Base-by-base conservation (phyloP, 352 stramenopile genomes). In the Pythium myriotylum region DNA sequence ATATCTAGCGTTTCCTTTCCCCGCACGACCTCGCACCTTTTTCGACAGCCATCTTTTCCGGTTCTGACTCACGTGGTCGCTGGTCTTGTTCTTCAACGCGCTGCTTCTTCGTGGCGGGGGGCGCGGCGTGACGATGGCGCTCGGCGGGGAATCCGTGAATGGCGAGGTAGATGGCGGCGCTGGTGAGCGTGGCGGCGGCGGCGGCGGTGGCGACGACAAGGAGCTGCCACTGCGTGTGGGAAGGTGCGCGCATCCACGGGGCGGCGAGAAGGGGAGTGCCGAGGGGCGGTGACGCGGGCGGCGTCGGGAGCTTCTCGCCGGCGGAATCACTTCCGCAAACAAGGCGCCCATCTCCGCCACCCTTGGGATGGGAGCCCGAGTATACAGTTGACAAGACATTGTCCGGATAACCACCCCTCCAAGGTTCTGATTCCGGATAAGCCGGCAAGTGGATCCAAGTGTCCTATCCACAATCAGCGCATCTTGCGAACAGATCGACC, bases 141-240 rank as follows among this genome's bases (percentile, higher is more conserved):
- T 59, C 48, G 35, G 32, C 24, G 2, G 50, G 46, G 24, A 60
- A 37, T 41, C 49, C 48, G 51, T 50, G 17, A 41, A 82, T 62
- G 27, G 84, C 60, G 27, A 87, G 43, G 20, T 85, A 55, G 61
- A 92, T 59, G 32, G 66, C 84, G 39, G 72, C 72, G 46, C 65
- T 77, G 8, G 83, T 90, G 67, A 92, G 61, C 24, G 81, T 77
- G 55, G 76, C 89, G 40, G 80, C 80, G 39, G 80, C 70, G 52
- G 68, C 72, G 42, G 82, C 62, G 62, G 64, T 67, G 43, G 60
- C 65, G 60, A 73, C 59, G 42, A 73, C 49, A 35, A 68, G 26
- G 17, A 67, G 65, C 46, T 62, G 59, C 59, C 65, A 72, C 57
- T 63, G 58, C 20, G 57, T 48, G 12, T 29, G 50, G n/a, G 64